Percentiles rank a stretch among this genome's conserved stretches.
These are phyloP conservation scores for Cutaneotrichosporon spelunceum DNA, from an alignment of 1,284 basidiomycete genomes.

Conservation along the genomic window DNA sequence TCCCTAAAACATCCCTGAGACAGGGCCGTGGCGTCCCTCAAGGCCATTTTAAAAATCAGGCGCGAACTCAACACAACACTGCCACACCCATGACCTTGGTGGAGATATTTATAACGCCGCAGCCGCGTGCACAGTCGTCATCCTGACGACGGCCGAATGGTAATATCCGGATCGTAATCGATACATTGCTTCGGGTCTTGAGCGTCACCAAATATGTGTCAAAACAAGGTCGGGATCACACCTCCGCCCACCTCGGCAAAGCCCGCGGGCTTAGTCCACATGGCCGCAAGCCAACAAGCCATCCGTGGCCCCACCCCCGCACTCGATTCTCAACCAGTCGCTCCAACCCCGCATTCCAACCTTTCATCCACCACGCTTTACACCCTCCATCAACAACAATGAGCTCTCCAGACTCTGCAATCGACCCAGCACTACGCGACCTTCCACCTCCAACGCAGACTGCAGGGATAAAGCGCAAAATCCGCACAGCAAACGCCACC, in stretches of 20 bases:
- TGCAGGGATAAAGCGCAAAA: conserved; percentile 20
- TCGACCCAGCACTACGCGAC: conserved; percentile 20
- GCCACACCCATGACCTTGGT: neutral
- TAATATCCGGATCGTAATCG: too few relatives aligned
- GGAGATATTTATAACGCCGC: neutral
- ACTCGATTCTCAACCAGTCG: neutral
- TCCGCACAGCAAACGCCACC: neutral
- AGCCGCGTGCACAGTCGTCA: too few relatives aligned
- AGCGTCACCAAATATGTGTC: too few relatives aligned
- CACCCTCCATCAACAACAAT: neutral
- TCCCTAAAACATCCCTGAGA: neutral
- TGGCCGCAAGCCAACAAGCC: too few relatives aligned
- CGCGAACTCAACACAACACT: neutral
- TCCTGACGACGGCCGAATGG: too few relatives aligned
- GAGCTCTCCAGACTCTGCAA: conserved; percentile 12
- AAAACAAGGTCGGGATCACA: too few relatives aligned
- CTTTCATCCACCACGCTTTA: neutral
- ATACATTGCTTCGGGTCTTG: too few relatives aligned
- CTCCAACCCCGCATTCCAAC: conserved; percentile 11
- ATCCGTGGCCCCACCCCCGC: conserved; percentile 21
- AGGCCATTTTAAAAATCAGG: neutral
- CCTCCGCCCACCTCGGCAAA: too few relatives aligned
- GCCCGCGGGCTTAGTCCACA: too few relatives aligned
- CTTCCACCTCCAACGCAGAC: conserved; percentile 8
- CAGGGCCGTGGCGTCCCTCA: neutral